These are phyloP conservation scores for Centella asiatica DNA, from an alignment of 129 eudicot species.

Conservation along the genomic window DNA sequence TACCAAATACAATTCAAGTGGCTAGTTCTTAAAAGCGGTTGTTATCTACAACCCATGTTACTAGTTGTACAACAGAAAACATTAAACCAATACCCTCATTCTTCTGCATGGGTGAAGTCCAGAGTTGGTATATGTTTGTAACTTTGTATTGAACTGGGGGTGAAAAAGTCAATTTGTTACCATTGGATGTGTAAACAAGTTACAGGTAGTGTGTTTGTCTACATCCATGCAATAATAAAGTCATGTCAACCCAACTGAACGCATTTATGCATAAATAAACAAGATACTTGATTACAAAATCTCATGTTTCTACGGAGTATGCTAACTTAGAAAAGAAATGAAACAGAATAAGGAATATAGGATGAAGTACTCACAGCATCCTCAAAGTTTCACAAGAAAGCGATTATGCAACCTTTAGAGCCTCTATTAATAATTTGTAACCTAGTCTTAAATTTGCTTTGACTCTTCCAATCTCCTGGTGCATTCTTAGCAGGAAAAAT, in stretches of 20 bases:
- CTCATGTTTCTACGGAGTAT: background rate
- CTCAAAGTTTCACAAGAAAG: constrained; percentile 23
- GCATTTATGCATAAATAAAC: too few species aligned
- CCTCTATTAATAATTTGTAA: constrained; percentile 23
- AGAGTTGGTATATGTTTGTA: too few species aligned
- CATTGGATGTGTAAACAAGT: too few species aligned
- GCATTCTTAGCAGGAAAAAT: constrained; percentile 28
- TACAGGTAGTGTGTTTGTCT: too few species aligned
- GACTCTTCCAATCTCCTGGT: constrained; percentile 20
- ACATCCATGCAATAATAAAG: too few species aligned
- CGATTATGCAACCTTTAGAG: constrained; percentile 25
- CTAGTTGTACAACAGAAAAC: background rate
- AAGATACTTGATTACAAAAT: background rate
- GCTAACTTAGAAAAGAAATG: background rate
- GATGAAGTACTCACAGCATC: constrained; percentile 20
- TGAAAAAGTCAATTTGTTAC: too few species aligned
- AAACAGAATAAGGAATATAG: background rate
- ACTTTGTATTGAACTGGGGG: too few species aligned
- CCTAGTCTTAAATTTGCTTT: constrained; percentile 19
- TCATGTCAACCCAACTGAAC: too few species aligned
- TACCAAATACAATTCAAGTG: background rate
- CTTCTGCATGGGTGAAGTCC: too few species aligned
- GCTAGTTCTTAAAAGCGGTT: background rate
- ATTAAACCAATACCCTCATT: background rate
- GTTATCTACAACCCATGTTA: too few species aligned